phyloP scores from a whole-genome alignment of 2,329 filamentous ascomycete genomes.

The Calonectria hawksworthii region DNA sequence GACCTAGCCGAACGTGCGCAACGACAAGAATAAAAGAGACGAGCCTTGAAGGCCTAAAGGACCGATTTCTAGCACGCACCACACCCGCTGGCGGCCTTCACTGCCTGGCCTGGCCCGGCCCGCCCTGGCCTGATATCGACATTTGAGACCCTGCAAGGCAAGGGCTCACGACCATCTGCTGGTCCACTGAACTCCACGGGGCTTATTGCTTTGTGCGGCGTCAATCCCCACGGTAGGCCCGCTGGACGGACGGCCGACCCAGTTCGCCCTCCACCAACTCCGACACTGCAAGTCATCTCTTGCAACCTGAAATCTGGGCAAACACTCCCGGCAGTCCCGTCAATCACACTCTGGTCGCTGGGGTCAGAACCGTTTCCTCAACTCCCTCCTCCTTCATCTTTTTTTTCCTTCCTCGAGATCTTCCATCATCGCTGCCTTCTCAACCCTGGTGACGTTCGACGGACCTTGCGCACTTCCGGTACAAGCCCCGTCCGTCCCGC shows the following conservation, averaged over 20 bases:
- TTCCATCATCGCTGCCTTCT: conserved; percentile 13
- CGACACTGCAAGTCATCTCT: conserved; percentile 37
- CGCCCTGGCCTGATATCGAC: conserved; percentile 20
- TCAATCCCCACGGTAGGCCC: conserved; percentile 29
- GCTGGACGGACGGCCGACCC: conserved; percentile 34
- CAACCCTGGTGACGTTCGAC: conserved; percentile 6
- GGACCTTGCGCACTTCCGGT: conserved; percentile 11
- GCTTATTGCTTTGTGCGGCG: conserved; percentile 23
- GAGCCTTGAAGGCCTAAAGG: background rate
- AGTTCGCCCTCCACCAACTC: conserved; percentile 44
- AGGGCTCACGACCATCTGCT: conserved; percentile 14
- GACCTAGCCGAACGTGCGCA: background rate
- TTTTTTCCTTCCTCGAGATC: conserved; percentile 20
- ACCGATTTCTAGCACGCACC: conserved; percentile 13
- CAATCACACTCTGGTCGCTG: background rate
- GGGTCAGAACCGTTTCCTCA: conserved; percentile 11
- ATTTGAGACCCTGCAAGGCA: conserved; percentile 15
- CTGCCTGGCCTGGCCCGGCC: conserved; percentile 15
- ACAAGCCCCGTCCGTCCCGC: conserved; percentile 23
- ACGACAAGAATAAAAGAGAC: background rate
- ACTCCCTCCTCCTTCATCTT: background rate
- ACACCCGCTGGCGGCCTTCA: conserved; percentile 1
- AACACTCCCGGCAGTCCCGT: conserved; percentile 38
- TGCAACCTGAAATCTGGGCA: conserved; percentile 36
- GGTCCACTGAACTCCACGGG: conserved; percentile 29